phyloP scores from a whole-genome alignment of 345 rosid species.

The Arabis alpina region DNA sequence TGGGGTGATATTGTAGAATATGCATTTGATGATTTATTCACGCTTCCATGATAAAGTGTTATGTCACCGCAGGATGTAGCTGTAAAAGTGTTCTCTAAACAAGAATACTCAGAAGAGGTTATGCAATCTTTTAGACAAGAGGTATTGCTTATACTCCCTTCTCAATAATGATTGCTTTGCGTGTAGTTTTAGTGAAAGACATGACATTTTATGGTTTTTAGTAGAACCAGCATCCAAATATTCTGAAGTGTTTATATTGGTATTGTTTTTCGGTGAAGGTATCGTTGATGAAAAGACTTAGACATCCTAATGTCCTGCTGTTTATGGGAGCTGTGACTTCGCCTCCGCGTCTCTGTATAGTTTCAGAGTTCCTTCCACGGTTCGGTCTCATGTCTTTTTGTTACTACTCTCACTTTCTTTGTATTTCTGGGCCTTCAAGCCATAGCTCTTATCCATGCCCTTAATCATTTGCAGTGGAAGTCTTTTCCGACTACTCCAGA shows the following conservation, averaged over 20 bases:
- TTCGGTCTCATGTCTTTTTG: constrained; percentile 41
- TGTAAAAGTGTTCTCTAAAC: constrained; percentile 91
- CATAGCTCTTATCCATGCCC: constrained; percentile 11
- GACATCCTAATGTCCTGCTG: constrained; percentile 93
- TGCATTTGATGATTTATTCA: constrained; percentile 39
- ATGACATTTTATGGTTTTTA: constrained; percentile 13
- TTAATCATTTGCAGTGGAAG: constrained; percentile 73
- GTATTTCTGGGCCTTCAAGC: constrained; percentile 11
- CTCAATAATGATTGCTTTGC: background rate
- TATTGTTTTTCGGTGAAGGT: constrained; percentile 55
- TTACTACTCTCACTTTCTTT: constrained; percentile 28
- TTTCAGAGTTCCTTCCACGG: constrained; percentile 99
- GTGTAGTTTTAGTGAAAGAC: background rate
- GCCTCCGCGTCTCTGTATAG: constrained; percentile 90
- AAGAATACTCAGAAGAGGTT: constrained; percentile 89
- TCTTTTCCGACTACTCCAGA: constrained; percentile 84
- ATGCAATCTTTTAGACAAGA: constrained; percentile 84
- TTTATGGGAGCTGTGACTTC: constrained; percentile 99
- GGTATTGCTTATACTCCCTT: constrained; percentile 49
- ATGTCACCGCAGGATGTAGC: constrained; percentile 87
- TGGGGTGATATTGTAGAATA: constrained; percentile 18
- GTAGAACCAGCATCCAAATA: background rate
- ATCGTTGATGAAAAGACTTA: constrained; percentile 87
- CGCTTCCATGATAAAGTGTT: background rate
- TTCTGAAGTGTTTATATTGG: constrained; percentile 1